A percentile compares a stretch with the other conserved stretches of the same genome.
phyloP scores from a whole-genome alignment of 2,329 filamentous ascomycete genomes.

The Chrysosporium keratinophilum region DNA sequence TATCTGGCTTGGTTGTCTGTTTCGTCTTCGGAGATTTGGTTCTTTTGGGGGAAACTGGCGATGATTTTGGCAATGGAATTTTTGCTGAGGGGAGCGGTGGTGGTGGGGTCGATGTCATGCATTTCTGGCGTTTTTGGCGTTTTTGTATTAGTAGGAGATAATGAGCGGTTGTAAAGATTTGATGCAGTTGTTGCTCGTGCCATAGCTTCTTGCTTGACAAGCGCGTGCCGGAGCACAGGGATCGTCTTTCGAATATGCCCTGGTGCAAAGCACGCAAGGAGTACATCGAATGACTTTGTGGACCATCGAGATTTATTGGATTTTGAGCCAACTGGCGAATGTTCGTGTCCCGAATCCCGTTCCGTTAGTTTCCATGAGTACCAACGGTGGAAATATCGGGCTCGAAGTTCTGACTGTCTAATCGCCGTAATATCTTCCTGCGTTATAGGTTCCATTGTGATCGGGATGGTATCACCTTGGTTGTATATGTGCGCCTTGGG shows the following conservation, averaged over 20 bases:
- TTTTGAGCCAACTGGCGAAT: background rate
- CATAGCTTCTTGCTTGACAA: background rate
- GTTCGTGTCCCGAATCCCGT: background rate
- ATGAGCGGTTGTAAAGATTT: too few relatives aligned
- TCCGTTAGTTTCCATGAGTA: background rate
- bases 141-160: too few relatives aligned
- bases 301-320: background rate
- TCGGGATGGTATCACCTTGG: slow-evolving; percentile 2
- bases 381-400: background rate
- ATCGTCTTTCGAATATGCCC: slow-evolving; percentile 34
- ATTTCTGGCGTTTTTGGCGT: too few relatives aligned
- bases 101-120: background rate
- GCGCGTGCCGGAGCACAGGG: slow-evolving; percentile 22
- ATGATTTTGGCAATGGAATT: background rate
- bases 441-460: slow-evolving; percentile 5
- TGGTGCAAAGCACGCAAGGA: slow-evolving; percentile 26
- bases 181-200: background rate
- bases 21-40: background rate
- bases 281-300: slow-evolving; percentile 13
- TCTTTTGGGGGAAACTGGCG: background rate
- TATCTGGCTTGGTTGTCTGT: background rate
- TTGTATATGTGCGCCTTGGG: slow-evolving; percentile 3
- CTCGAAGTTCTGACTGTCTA: background rate
- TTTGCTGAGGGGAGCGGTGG: background rate
- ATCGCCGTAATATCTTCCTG: background rate